phyloP scores from a whole-genome alignment of 176 grass and related monocot genomes.

The Puccinellia tenuiflora region DNA sequence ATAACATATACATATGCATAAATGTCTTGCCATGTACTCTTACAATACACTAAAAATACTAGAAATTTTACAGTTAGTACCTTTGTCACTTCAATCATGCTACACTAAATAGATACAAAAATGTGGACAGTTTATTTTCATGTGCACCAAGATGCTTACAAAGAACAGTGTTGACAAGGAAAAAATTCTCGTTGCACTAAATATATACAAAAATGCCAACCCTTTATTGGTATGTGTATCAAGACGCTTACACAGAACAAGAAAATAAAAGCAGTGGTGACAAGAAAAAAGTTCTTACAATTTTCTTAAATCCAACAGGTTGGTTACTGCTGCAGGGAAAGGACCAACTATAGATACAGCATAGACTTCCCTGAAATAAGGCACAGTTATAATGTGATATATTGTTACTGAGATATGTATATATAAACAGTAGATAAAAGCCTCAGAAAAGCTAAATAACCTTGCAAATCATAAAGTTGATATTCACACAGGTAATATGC shows the following conservation, averaged over 20 bases:
- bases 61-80: neutral
- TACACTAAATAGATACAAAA: neutral
- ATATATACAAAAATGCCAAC: neutral
- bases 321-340: constrained; percentile 94
- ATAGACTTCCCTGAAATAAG: constrained; percentile 92
- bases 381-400: constrained; percentile 7
- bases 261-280: neutral
- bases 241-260: neutral
- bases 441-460: constrained; percentile 11
- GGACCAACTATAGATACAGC: constrained; percentile 94
- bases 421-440: neutral
- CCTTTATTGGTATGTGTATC: neutral
- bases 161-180: neutral
- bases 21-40: neutral
- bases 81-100: neutral
- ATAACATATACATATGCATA: neutral
- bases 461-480: neutral
- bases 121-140: neutral
- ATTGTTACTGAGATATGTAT: neutral
- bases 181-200: constrained; percentile 28
- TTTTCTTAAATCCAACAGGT: constrained; percentile 89
- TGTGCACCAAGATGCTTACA: neutral
- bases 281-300: constrained; percentile 57
- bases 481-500: neutral
- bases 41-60: neutral